Percentiles rank a stretch among this genome's conserved stretches.
Evolutionary conservation across 1,284 basidiomycete species (phyloP).

Genomic region (Irpex sp.): DNA sequence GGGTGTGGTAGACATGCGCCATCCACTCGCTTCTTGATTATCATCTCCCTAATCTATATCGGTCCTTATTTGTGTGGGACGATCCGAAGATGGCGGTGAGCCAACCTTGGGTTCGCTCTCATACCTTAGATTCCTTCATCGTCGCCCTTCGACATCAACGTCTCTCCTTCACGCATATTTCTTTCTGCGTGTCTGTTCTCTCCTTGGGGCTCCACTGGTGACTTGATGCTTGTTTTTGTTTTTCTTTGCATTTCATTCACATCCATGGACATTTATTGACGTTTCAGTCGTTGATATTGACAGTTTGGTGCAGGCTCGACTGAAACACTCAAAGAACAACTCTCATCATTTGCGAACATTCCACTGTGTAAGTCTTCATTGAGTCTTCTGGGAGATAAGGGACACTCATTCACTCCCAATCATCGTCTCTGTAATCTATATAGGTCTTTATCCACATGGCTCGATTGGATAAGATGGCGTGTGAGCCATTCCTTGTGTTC

Average conservation of each 20-base stretch:
- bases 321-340: too few relatives aligned
- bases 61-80: background rate
- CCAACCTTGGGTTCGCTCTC: background rate
- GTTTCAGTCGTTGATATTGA: too few relatives aligned
- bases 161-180: background rate
- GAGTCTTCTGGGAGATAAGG: too few relatives aligned
- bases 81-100: background rate
- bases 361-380: too few relatives aligned
- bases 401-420: too few relatives aligned
- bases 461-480: too few relatives aligned
- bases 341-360: too few relatives aligned
- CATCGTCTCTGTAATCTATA: too few relatives aligned
- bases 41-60: background rate
- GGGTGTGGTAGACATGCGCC: conserved; percentile 38
- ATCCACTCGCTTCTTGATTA: background rate
- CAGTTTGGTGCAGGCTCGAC: too few relatives aligned
- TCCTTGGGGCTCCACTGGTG: background rate
- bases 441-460: too few relatives aligned
- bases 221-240: background rate
- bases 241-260: background rate
- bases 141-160: background rate
- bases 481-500: too few relatives aligned
- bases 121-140: background rate
- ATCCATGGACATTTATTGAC: background rate
- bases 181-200: background rate